These are phyloP conservation scores for Pseudogymnoascus sp. DNA, from an alignment of 2,329 filamentous ascomycete genomes.

Conservation along the genomic window DNA sequence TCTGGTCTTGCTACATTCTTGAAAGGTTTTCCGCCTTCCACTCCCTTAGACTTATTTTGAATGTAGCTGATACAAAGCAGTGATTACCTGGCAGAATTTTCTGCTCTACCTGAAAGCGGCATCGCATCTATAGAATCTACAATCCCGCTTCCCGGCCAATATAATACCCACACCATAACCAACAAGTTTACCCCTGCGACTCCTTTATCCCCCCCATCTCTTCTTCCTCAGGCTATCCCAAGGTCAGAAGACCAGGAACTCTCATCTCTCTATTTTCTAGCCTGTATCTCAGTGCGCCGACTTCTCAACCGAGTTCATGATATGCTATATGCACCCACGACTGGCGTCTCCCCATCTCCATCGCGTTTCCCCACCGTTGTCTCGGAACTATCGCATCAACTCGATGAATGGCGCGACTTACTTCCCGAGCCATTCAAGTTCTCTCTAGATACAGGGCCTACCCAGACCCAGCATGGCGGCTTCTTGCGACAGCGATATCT, in stretches of 20 bases:
- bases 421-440: slow-evolving; percentile 37
- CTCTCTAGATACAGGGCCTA: slow-evolving; percentile 27
- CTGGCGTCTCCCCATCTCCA: slow-evolving; percentile 37
- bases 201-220: background rate
- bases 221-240: background rate
- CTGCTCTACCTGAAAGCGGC: slow-evolving; percentile 41
- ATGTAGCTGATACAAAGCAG: slow-evolving; percentile 24
- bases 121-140: slow-evolving; percentile 44
- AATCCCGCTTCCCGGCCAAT: slow-evolving; percentile 39
- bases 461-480: slow-evolving; percentile 35
- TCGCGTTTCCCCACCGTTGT: slow-evolving; percentile 40
- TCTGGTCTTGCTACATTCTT: slow-evolving; percentile 47
- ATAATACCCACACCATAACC: slow-evolving; percentile 35
- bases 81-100: slow-evolving; percentile 44
- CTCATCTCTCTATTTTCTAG: slow-evolving; percentile 44
- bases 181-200: slow-evolving; percentile 19
- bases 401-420: slow-evolving; percentile 41
- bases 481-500: slow-evolving; percentile 44
- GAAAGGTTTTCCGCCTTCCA: slow-evolving; percentile 34
- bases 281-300: slow-evolving; percentile 43
- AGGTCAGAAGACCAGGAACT: slow-evolving; percentile 32
- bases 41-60: background rate
- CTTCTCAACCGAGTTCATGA: slow-evolving; percentile 41
- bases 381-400: slow-evolving; percentile 39
- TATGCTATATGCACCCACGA: slow-evolving; percentile 39